Base-by-base conservation (phyloP, 2,329 filamentous ascomycete species). In the Laburnicola sp. region DNA sequence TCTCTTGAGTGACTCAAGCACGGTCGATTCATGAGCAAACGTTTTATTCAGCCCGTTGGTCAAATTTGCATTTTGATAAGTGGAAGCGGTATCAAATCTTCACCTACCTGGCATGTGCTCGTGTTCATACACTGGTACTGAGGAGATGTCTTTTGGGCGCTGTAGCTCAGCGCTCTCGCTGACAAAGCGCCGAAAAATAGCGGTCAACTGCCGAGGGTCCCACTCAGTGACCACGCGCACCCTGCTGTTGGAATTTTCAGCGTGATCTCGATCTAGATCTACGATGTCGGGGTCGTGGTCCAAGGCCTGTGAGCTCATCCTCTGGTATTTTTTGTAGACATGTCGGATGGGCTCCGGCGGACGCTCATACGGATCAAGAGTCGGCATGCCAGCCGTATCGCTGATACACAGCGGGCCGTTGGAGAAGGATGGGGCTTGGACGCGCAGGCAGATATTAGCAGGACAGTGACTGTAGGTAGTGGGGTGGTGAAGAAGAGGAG, bases 321-420 rank as follows among this genome's bases (percentile, higher is more conserved):
- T 86, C 23, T 87, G 84, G 61, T 87, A 90, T 36, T 75, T 76
- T 71, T 96, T 96, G 82, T 91, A 97, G 47, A 85, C 76, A 39
- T 81, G 75, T 54, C 86, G 85, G 59, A 97, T 78, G 43, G 78
- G 72, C 9, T 86, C 83, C 2, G 91, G 89, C 1, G 91, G 89
- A 62, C 86, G 85, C 71, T 91, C 85, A 69, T 93, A 84, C 26
- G 91, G 86, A 72, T 96, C 88, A 2, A 92, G 76, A 32, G 55
- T 25, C 25, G 60, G 49, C 65, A 68, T 70, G 30, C n/a, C n/a
- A n/a, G n/a, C n/a, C n/a, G n/a, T n/a, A n/a, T n/a, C n/a, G n/a
- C n/a, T n/a, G n/a, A n/a, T n/a, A n/a, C n/a, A n/a, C n/a, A n/a
- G n/a, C n/a, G n/a, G n/a, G n/a, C n/a, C n/a, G n/a, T n/a, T n/a